Base-by-base conservation (phyloP, 2,329 filamentous ascomycete species). In the Cercospora zeae-maydis region DNA sequence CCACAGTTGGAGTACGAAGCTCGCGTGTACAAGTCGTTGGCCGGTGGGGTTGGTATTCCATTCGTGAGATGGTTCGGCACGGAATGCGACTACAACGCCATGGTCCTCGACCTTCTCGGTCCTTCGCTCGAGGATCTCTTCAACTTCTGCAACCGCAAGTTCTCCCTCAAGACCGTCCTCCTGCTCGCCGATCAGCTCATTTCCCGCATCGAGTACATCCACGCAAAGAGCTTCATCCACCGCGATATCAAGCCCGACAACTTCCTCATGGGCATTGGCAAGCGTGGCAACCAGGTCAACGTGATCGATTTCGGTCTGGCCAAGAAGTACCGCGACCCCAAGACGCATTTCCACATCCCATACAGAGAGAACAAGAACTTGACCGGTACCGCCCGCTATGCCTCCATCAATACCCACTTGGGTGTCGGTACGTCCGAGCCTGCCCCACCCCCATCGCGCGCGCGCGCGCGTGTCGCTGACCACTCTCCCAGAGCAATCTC, bases 311-410 rank as follows among this genome's bases (percentile, higher is more conserved):
- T 99, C 73, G 95, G 95, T 84, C 84, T 99, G 70, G 95, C 95
- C 76, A 99, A 98, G 90, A 98, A 98, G 84, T 99, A 98, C 84
- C 90, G 95, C 71, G 95, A 98, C 84, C 95, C 95, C 65, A 99
- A 99, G 89, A 98, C 95, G 64, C 93, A 98, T 82, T 98, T 98
- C 84, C 95, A 99, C 81, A 99, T 98, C 66, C 95, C 95, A 52
- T 98, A 99, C 85, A 89, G 95, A 82, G 95, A 98, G 91, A 98
- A 98, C 89, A 98, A 99, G 90, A 98, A 98, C 86, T 83, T 99
- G 80, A 99, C 95, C 59, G 95, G 95, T 78, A 99, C 95, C 74
- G 95, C 95, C 73, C 93, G 95, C 78, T 99, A 99, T 80, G 95
- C 95, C 67, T 96, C 91, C 67, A 99, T 99, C 83, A 99, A 99